A percentile compares a stretch with the other conserved stretches of the same genome.
phyloP scores from a whole-genome alignment of 2,329 filamentous ascomycete species.

The Sporothrix brasiliensis region DNA sequence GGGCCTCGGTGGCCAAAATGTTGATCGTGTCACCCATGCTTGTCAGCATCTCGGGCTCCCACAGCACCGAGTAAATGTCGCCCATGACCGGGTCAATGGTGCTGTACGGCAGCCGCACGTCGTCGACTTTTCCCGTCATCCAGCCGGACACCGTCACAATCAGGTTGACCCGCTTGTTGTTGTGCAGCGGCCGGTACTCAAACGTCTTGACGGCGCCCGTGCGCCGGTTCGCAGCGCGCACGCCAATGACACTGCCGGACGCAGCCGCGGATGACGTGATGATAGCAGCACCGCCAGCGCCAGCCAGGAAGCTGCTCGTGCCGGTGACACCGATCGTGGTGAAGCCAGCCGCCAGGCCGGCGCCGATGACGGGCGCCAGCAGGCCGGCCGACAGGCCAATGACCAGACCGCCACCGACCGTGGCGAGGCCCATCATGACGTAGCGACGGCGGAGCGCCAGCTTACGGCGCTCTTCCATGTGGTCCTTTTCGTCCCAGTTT shows the following conservation, averaged over 20 bases:
- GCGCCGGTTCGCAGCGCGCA: constrained; percentile 79
- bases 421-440: constrained; percentile 95
- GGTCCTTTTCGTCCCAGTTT: constrained; percentile 96
- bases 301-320: constrained; percentile 85
- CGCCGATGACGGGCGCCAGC: constrained; percentile 89
- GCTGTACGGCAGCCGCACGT: constrained; percentile 92
- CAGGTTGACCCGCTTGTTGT: constrained; percentile 95
- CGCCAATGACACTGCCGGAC: constrained; percentile 83
- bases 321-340: constrained; percentile 92
- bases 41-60: constrained; percentile 97
- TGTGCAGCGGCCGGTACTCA: constrained; percentile 93
- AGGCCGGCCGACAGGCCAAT: constrained; percentile 93
- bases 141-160: constrained; percentile 95
- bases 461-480: constrained; percentile 85
- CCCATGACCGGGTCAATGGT: constrained; percentile 98
- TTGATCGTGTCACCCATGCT: constrained; percentile 99
- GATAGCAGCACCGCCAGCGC: constrained; percentile 87
- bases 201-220: constrained; percentile 95
- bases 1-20: constrained; percentile 94
- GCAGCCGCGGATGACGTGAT: constrained; percentile 89
- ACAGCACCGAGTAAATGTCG: constrained; percentile 93
- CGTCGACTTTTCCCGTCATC: constrained; percentile 98
- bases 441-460: constrained; percentile 79
- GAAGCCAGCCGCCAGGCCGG: constrained; percentile 89
- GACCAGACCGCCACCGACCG: constrained; percentile 89